These are phyloP conservation scores for Fomitiporia mediterranea DNA, from an alignment of 1,284 basidiomycete species.

Conservation along the genomic window DNA sequence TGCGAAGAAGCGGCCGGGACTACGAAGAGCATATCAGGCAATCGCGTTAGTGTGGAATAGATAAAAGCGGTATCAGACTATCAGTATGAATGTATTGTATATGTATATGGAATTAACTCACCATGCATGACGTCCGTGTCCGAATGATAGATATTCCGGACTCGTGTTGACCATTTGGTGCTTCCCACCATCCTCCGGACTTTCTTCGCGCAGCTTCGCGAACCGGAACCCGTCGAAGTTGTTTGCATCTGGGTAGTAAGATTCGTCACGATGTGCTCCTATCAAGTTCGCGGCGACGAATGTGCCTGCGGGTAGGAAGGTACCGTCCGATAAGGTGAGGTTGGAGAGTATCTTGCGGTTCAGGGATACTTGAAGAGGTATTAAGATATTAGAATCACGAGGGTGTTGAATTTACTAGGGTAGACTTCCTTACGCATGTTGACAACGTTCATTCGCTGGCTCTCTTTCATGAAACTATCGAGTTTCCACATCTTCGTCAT, in stretches of 20 bases:
- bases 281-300: constrained; percentile 27
- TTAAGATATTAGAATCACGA: background rate
- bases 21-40: no score
- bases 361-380: constrained; percentile 27
- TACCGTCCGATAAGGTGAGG: constrained; percentile 40
- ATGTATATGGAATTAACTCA: constrained; percentile 14
- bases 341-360: constrained; percentile 33
- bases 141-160: constrained; percentile 28
- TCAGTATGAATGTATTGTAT: background rate
- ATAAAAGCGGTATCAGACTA: no score
- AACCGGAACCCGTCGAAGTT: constrained; percentile 35
- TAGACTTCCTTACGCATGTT: constrained; percentile 26
- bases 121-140: constrained; percentile 31
- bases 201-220: constrained; percentile 33
- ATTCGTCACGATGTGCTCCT: constrained; percentile 27
- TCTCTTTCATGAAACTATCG: constrained; percentile 47
- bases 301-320: constrained; percentile 35
- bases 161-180: constrained; percentile 27
- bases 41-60: no score
- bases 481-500: constrained; percentile 39
- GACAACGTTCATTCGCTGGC: constrained; percentile 32
- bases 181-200: constrained; percentile 16
- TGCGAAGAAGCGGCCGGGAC: constrained; percentile 46
- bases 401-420: no score
- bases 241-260: constrained; percentile 26